Base-by-base conservation (phyloP, 2,329 filamentous ascomycete genomes). In the Fusarium chaquense region DNA sequence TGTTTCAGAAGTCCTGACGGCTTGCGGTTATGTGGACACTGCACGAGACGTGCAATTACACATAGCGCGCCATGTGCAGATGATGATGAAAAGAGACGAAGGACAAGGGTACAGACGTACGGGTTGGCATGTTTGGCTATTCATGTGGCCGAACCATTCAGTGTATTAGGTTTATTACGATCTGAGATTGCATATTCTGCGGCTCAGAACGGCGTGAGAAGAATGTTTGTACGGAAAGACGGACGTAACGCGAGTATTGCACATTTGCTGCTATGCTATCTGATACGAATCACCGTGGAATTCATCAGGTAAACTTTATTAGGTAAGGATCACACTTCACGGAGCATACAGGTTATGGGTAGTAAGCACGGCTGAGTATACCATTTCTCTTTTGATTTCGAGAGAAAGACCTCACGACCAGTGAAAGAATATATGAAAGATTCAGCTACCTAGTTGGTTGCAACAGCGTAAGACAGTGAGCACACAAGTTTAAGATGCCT, bases 21-120 rank as follows among this genome's bases (percentile, higher is more conserved):
- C 66, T 76, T 24, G 67, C 72, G 20, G 70, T 62, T 15, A 57
- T 69, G 12, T 41, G 75, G n/a, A 61, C 57, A 13, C 71, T 75
- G 49, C 62, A 68, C n/a, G 69, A 71, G 26, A 69, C 71, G 38
- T 68, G 69, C 20, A 71, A 73, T 45, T 65, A 52, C 20, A 36
- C 75, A 38, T 76, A 76, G 45, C 68, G 71, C 35, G 63, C 65
- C 46, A 73, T 76, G 49, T 63, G 54, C 32, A 72, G 65, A 35
- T 57, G 58, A 47, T 69, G 30, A 66, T 71, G 38, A 65, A 51
- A 50, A 33, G 43, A 54, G 33, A 44, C 24, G 36, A 38, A 18
- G 54, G 22, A 13, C 13, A 24, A 30, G 12, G 12, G 10, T 20
- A 28, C 40, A 58, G 32, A 30, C 18, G 22, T 18, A 12, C 35